Percentiles rank a stretch among this genome's conserved stretches.
These are phyloP conservation scores for Pyrenochaeta sp. DNA, from an alignment of 2,329 filamentous ascomycete species.

Conservation along the genomic window DNA sequence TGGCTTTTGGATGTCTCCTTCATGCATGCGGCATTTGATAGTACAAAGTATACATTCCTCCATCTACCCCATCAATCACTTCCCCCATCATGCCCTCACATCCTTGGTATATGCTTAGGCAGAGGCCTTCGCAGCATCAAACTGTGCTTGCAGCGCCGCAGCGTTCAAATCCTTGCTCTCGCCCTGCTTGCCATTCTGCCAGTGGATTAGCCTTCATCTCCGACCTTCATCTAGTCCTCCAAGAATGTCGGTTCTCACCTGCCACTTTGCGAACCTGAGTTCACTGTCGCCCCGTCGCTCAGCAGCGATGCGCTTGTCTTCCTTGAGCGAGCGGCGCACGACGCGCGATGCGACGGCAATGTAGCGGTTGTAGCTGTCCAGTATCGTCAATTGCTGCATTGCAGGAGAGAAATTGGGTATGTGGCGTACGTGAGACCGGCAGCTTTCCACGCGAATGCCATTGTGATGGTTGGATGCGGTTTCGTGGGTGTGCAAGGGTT, in stretches of 20 bases:
- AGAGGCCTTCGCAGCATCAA: constrained; percentile 57
- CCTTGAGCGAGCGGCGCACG: constrained; percentile 96
- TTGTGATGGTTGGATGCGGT: constrained; percentile 65
- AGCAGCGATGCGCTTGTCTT: constrained; percentile 84
- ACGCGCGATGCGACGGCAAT: constrained; percentile 92
- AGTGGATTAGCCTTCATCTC: constrained; percentile 37
- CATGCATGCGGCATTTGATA: constrained; percentile 38
- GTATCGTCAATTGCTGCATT: constrained; percentile 36
- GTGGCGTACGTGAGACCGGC: constrained; percentile 88
- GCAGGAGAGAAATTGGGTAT: constrained; percentile 2
- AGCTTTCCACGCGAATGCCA: constrained; percentile 98
- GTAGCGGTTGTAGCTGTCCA: constrained; percentile 97
- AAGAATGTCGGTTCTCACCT: constrained; percentile 70
- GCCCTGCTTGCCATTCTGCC: constrained; percentile 94
- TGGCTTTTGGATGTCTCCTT: constrained; percentile 30
- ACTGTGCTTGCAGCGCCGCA: constrained; percentile 59
- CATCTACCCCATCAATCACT: constrained; percentile 9
- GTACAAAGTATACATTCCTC: constrained; percentile 49
- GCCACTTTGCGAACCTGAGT: constrained; percentile 91
- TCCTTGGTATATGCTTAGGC: constrained; percentile 31
- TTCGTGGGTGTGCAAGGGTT: constrained; percentile 33
- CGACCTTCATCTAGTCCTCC: constrained; percentile 7
- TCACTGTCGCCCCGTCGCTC: constrained; percentile 93
- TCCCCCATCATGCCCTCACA: constrained; percentile 8
- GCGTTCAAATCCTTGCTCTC: constrained; percentile 76